Conservation (phyloP, 140 eudicot species). For the Anethum foeniculum region DNA sequence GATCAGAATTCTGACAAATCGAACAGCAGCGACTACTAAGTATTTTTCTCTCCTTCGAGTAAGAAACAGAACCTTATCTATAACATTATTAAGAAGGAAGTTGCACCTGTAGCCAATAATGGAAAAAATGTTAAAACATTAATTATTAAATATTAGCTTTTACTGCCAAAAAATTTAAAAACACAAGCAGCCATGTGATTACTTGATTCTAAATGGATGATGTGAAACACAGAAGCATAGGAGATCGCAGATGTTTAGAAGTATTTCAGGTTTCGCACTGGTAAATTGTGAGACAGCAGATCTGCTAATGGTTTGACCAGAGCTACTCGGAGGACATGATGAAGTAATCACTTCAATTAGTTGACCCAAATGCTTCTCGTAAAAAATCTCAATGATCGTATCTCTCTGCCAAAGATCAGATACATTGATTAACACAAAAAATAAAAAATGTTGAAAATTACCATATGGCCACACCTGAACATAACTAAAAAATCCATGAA, state of each 20-base stretch:
- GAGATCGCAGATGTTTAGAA: slow-evolving; percentile 76
- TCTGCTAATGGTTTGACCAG: slow-evolving; percentile 17
- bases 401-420: slow-evolving; percentile 57
- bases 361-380: slow-evolving; percentile 81
- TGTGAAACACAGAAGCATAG: slow-evolving; percentile 87
- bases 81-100: slow-evolving; percentile 70
- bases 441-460: neutral
- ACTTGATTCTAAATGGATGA: slow-evolving; percentile 93
- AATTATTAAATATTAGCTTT: neutral
- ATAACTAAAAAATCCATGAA: neutral
- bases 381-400: slow-evolving; percentile 65
- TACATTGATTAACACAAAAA: slow-evolving; percentile 2
- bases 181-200: slow-evolving; percentile 22
- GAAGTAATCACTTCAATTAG: slow-evolving; percentile 64
- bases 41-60: slow-evolving; percentile 84
- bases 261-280: slow-evolving; percentile 73
- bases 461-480: neutral
- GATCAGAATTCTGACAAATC: slow-evolving; percentile 72
- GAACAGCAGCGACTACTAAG: slow-evolving; percentile 88
- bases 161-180: neutral
- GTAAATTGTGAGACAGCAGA: slow-evolving; percentile 24
- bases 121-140: neutral
- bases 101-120: slow-evolving; percentile 49
- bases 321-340: slow-evolving; percentile 43
- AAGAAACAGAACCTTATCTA: slow-evolving; percentile 68